A percentile compares a stretch with the other conserved stretches of the same genome.
phyloP scores from a whole-genome alignment of 495 filamentous ascomycete species.

The Penicillium cosmopolitanum region DNA sequence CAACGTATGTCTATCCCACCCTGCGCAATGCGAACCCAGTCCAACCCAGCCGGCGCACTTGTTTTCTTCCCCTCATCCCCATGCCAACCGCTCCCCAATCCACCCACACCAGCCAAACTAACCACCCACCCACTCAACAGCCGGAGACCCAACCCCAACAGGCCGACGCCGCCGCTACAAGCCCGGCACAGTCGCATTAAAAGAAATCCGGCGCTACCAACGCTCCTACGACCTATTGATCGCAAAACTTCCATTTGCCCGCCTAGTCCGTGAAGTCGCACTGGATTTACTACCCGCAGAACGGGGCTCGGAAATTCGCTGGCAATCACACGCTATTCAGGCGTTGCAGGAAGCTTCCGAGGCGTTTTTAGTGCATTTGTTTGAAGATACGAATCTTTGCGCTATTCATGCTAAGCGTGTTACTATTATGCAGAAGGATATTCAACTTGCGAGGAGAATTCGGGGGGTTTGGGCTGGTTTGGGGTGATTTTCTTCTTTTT shows the following conservation, averaged over 20 bases:
- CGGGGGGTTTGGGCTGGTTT: conserved; percentile 69
- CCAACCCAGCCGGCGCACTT: neutral
- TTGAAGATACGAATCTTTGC: conserved; percentile 94
- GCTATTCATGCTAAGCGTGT: conserved; percentile 95
- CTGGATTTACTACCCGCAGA: conserved; percentile 56
- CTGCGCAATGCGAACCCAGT: neutral
- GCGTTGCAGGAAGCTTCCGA: conserved; percentile 92
- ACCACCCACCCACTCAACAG: conserved; percentile 37
- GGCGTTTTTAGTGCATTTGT: conserved; percentile 90
- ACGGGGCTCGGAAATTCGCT: conserved; percentile 66
- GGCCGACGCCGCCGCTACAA: conserved; percentile 71
- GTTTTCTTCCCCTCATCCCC: neutral
- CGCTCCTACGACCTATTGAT: conserved; percentile 79
- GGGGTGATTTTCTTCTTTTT: neutral
- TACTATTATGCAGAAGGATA: conserved; percentile 97
- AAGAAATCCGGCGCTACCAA: conserved; percentile 87
- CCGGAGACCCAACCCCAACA: conserved; percentile 71
- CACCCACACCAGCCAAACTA: neutral
- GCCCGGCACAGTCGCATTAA: conserved; percentile 82
- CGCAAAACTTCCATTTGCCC: conserved; percentile 81
- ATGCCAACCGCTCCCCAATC: neutral
- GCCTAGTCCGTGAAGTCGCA: conserved; percentile 88
- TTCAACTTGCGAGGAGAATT: conserved; percentile 86
- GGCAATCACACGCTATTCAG: conserved; percentile 89
- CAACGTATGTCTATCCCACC: conserved; percentile 36